phyloP scores from a whole-genome alignment of 2,329 filamentous ascomycete species.

The Hymenoscyphus infarciens region DNA sequence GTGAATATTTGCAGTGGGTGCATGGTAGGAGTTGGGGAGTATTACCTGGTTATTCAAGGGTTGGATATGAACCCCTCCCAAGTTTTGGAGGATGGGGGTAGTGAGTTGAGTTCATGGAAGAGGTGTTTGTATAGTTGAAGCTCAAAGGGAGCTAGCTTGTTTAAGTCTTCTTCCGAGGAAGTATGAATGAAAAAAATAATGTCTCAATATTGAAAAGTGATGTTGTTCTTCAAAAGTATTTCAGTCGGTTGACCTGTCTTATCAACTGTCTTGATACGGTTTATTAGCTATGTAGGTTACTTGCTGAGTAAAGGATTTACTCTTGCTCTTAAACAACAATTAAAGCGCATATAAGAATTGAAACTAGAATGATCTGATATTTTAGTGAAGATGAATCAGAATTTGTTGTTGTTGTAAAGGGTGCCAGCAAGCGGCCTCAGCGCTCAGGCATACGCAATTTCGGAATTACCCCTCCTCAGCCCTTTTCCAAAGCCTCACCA shows the following conservation, averaged over 20 bases:
- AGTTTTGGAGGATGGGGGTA: not conserved
- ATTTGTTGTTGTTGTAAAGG: not conserved
- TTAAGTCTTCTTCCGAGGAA: not conserved
- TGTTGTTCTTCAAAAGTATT: no score
- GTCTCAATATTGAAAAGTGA: not conserved
- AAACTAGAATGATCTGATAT: not conserved
- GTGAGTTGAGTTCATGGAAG: not conserved
- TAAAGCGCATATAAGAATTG: no score
- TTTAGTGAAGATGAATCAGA: not conserved
- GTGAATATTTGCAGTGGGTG: not conserved
- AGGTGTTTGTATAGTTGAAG: not conserved
- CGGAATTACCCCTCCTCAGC: constrained; percentile 9
- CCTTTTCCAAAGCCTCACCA: constrained; percentile 16
- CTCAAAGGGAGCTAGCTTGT: not conserved
- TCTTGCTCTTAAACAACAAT: not conserved
- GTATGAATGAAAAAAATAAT: not conserved
- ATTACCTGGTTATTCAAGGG: not conserved
- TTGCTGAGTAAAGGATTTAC: not conserved
- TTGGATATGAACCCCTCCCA: not conserved
- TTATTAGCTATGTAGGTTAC: not conserved
- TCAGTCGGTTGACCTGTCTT: no score
- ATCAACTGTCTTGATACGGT: no score
- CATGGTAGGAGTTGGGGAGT: not conserved
- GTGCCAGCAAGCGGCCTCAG: not conserved
- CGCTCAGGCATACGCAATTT: not conserved